A percentile compares a stretch with the other conserved stretches of the same genome.
phyloP scores from a whole-genome alignment of 2,329 filamentous ascomycete species.

The Xylariales sp. region DNA sequence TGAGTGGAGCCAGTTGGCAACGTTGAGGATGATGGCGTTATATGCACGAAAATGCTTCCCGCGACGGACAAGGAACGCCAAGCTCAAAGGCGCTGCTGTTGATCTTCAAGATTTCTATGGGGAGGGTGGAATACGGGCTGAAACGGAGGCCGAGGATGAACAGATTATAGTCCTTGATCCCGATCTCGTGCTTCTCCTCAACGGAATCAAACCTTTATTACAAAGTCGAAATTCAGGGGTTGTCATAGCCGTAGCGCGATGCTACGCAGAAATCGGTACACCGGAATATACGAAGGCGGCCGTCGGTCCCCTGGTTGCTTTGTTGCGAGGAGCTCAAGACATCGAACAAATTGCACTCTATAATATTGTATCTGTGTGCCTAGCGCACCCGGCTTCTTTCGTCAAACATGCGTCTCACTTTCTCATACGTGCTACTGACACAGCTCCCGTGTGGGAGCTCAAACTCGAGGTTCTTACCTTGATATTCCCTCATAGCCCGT shows the following conservation, averaged over 20 bases:
- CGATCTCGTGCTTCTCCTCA: conserved; percentile 84
- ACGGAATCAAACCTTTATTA: conserved; percentile 82
- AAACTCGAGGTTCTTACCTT: conserved; percentile 93
- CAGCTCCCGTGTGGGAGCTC: conserved; percentile 84
- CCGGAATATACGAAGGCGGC: conserved; percentile 78
- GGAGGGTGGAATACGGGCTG: conserved; percentile 65
- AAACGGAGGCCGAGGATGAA: conserved; percentile 57
- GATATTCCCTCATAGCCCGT: conserved; percentile 84
- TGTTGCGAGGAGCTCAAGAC: conserved; percentile 85
- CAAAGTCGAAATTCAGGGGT: conserved; percentile 95
- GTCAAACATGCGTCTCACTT: conserved; percentile 91
- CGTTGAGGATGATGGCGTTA: conserved; percentile 81
- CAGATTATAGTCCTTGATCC: conserved; percentile 77
- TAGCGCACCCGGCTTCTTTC: conserved; percentile 81
- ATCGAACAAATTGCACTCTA: conserved; percentile 91
- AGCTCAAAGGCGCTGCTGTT: conserved; percentile 51
- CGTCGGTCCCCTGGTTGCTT: conserved; percentile 85
- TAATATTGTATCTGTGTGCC: conserved; percentile 93
- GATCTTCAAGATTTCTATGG: conserved; percentile 84
- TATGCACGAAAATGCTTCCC: conserved; percentile 94
- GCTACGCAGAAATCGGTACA: conserved; percentile 87
- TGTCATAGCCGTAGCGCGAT: conserved; percentile 85
- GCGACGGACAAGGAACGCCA: conserved; percentile 69
- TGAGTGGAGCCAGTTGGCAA: conserved; percentile 94
- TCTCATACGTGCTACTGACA: conserved; percentile 82